Evolutionary conservation across 1,284 basidiomycete genomes (phyloP).

Genomic region (Sphagnurus paluster): DNA sequence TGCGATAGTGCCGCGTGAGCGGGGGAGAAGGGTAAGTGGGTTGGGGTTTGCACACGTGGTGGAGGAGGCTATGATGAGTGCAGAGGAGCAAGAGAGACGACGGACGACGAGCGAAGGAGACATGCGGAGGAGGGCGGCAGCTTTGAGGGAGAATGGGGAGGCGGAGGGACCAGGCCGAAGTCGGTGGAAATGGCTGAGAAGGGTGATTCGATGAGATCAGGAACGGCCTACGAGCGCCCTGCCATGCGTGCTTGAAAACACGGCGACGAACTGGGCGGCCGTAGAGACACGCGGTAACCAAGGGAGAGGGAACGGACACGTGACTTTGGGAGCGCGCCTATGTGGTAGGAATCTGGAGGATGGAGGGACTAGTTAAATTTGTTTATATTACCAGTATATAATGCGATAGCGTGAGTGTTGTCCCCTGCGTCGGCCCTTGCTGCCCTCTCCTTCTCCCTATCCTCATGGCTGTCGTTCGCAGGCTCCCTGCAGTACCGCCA

Average conservation of each 20-base stretch:
- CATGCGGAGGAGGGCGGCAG: conserved; percentile 23
- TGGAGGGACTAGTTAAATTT: not conserved
- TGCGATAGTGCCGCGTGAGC: conserved; percentile 54
- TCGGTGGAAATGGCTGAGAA: conserved; percentile 41
- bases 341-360: not conserved
- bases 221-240: no score
- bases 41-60: conserved; percentile 23
- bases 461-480: conserved; percentile 26
- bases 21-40: conserved; percentile 45
- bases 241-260: no score
- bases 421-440: not conserved
- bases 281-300: no score
- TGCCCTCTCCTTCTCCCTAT: conserved; percentile 1
- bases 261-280: no score
- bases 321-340: no score
- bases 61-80: conserved; percentile 26
- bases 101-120: conserved; percentile 53
- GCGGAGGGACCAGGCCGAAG: conserved; percentile 32
- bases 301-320: no score
- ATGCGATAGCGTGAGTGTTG: not conserved
- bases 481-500: conserved; percentile 5
- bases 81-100: conserved; percentile 27
- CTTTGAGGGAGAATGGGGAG: conserved; percentile 13
- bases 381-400: not conserved
- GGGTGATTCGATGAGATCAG: conserved; percentile 21